Base-by-base conservation (phyloP, 208 protist species). In the Trypanosoma cruzi region DNA sequence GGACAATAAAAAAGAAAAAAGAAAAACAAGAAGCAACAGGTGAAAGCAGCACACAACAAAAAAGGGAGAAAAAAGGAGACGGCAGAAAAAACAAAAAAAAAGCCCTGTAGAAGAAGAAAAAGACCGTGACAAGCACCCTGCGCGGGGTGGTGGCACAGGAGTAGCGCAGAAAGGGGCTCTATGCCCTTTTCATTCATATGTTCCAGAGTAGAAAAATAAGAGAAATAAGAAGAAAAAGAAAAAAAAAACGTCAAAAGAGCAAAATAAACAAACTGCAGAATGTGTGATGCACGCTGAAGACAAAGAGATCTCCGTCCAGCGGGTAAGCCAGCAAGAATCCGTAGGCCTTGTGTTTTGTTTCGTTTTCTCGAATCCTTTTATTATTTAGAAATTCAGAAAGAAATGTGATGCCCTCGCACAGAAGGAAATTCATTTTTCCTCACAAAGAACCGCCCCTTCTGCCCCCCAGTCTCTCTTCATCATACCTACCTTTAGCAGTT, bases 21-120 rank as follows among this genome's bases (percentile, higher is more conserved):
- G 28, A 10, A 22, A 14, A 64, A 22, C 8, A 56, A 14, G 8
- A 44, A 1, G n/a, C n/a, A 49, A 42, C 28, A 37, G 57, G 34
- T 62, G 13, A 22, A 20, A 48, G 11, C 16, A 37, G 59, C 26
- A 24, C 22, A 70, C 20, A 6, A 71, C 40, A 64, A 54, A 74
- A 79, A 66, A n/a, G n/a, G n/a, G n/a, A n/a, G n/a, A n/a, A n/a
- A n/a, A n/a, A n/a, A n/a, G n/a, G n/a, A n/a, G n/a, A n/a, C n/a
- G n/a, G n/a, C n/a, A n/a, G n/a, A n/a, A n/a, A n/a, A n/a, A n/a
- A n/a, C n/a, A n/a, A n/a, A n/a, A n/a, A n/a, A n/a, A n/a, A n/a
- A n/a, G n/a, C n/a, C n/a, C n/a, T n/a, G n/a, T n/a, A n/a, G n/a
- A n/a, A 54, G 50, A 52, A 72, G 52, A 64, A 55, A 48, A 37